Evolutionary conservation across 1,284 basidiomycete genomes (phyloP).

Genomic region (Apiotrichum porosum): DNA sequence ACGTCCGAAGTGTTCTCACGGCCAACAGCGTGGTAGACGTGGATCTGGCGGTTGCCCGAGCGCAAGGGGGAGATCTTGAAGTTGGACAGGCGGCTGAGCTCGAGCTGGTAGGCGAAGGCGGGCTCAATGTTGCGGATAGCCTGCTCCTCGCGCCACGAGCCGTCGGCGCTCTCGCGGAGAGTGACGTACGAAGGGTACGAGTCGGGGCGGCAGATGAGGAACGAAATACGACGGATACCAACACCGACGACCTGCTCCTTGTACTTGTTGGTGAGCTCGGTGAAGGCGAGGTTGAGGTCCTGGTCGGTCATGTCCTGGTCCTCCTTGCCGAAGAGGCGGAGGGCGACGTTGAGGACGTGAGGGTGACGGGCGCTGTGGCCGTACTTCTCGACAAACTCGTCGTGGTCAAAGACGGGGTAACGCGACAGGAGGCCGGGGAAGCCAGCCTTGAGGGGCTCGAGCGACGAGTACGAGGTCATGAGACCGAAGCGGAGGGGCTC

Average conservation of each 20-base stretch:
- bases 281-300: slow-evolving; percentile 71
- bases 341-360: slow-evolving; percentile 89
- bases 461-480: slow-evolving; percentile 79
- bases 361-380: slow-evolving; percentile 67
- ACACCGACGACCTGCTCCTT: slow-evolving; percentile 61
- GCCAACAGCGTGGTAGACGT: slow-evolving; percentile 93
- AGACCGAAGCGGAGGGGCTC: slow-evolving; percentile 84
- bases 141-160: slow-evolving; percentile 86
- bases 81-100: slow-evolving; percentile 91
- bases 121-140: slow-evolving; percentile 98
- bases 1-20: slow-evolving; percentile 94
- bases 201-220: slow-evolving; percentile 84
- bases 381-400: slow-evolving; percentile 69
- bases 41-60: slow-evolving; percentile 90
- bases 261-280: slow-evolving; percentile 68
- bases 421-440: slow-evolving; percentile 65
- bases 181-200: slow-evolving; percentile 96
- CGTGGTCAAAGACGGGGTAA: slow-evolving; percentile 58
- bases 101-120: slow-evolving; percentile 95
- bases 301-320: slow-evolving; percentile 63
- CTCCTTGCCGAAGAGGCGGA: slow-evolving; percentile 75
- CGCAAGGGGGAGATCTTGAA: slow-evolving; percentile 93
- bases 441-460: slow-evolving; percentile 65
- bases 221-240: slow-evolving; percentile 86
- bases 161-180: slow-evolving; percentile 62